Evolutionary conservation across 176 grass and related monocot genomes (phyloP).

Genomic region (Poa annua): DNA sequence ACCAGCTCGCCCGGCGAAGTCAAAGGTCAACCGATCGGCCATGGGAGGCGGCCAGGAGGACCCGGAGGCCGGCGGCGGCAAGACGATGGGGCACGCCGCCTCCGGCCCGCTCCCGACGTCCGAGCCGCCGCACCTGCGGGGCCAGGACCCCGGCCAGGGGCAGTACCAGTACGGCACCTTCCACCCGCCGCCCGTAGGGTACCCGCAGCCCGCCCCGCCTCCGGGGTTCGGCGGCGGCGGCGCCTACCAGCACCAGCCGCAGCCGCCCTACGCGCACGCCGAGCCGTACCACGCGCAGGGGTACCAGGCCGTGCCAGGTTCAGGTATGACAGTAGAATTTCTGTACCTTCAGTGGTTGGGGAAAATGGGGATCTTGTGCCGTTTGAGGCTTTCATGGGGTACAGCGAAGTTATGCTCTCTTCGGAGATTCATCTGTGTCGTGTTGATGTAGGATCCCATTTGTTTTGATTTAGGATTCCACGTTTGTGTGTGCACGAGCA

Average conservation of each 20-base stretch:
- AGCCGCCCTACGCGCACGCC: constrained; percentile 53
- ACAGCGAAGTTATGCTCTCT: too few relatives aligned
- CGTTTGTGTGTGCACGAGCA: too few relatives aligned
- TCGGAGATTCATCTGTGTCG: background rate
- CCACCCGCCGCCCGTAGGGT: constrained; percentile 58
- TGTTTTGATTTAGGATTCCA: background rate
- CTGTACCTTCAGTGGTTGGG: background rate
- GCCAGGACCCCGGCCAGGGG: constrained; percentile 39
- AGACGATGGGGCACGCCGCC: background rate
- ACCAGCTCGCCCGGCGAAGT: constrained; percentile 7
- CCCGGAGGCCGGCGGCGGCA: constrained; percentile 30
- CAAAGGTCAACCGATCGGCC: constrained; percentile 25
- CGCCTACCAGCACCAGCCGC: background rate
- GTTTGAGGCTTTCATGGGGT: too few relatives aligned
- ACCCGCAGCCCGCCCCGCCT: constrained; percentile 60
- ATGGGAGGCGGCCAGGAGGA: constrained; percentile 51
- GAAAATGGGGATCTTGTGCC: background rate
- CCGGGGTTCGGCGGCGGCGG: constrained; percentile 37
- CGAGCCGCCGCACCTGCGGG: constrained; percentile 52
- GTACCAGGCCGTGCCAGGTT: constrained; percentile 58
- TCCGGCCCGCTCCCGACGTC: constrained; percentile 47
- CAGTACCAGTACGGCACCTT: constrained; percentile 54
- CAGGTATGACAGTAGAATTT: background rate
- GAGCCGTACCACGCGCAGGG: constrained; percentile 58
- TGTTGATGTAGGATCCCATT: background rate